Percentiles rank a stretch among this genome's conserved stretches.
These are phyloP conservation scores for Dendrothele bispora DNA, from an alignment of 768 basidiomycete genomes.

Conservation along the genomic window DNA sequence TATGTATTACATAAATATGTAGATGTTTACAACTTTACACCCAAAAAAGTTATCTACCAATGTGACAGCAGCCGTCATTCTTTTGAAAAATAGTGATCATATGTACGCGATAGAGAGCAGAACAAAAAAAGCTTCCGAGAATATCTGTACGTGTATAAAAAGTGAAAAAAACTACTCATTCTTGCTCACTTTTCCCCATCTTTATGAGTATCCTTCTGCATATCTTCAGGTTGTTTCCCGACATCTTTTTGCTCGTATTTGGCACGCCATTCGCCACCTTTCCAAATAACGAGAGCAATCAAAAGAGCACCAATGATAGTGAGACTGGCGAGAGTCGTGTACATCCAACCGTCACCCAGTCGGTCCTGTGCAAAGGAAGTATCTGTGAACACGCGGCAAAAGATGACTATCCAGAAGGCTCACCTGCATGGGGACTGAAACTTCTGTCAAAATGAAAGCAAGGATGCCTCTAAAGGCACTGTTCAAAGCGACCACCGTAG, in stretches of 20 bases:
- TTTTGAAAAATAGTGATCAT: no score
- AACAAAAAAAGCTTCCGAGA: no score
- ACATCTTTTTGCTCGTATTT: constrained; percentile 36
- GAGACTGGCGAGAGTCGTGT: constrained; percentile 59
- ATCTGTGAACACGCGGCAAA: background rate
- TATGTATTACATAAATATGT: no score
- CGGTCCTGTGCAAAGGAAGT: constrained; percentile 41
- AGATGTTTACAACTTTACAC: no score
- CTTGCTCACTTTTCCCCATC: no score
- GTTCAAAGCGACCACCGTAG: constrained; percentile 74
- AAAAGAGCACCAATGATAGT: constrained; percentile 52
- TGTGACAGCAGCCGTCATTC: no score
- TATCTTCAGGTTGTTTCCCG: no score
- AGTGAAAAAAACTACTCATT: no score
- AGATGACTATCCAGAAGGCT: constrained; percentile 16
- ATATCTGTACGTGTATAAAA: no score
- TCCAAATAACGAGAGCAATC: constrained; percentile 58
- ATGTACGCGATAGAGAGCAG: no score
- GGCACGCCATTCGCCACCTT: constrained; percentile 62
- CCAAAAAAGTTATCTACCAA: no score
- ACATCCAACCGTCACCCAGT: constrained; percentile 80
- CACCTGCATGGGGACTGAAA: constrained; percentile 73
- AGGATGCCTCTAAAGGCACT: constrained; percentile 70
- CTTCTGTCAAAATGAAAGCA: constrained; percentile 70
- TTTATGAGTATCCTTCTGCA: no score